phyloP scores from a whole-genome alignment of 441 rosid genomes.

The Eruca vesicaria region DNA sequence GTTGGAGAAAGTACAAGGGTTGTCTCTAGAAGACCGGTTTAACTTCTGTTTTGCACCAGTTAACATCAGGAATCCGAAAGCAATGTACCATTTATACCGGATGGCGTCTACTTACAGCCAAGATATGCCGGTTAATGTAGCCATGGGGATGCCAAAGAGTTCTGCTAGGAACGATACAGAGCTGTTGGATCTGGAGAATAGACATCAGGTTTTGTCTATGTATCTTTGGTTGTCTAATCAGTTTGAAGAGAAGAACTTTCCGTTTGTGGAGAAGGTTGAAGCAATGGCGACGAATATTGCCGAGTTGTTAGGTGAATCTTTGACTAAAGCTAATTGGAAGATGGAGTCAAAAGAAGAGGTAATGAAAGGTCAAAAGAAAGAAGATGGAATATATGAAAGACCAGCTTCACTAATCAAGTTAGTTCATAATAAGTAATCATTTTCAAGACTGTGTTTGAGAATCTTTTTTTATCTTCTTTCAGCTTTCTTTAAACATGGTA shows the following conservation, averaged over 20 bases:
- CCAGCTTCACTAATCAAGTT: slow-evolving; percentile 57
- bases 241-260: slow-evolving; percentile 72
- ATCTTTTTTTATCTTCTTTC: too few relatives aligned
- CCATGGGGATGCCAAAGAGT: slow-evolving; percentile 91
- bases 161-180: slow-evolving; percentile 82
- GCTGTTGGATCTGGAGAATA: slow-evolving; percentile 82
- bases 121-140: slow-evolving; percentile 68
- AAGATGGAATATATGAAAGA: slow-evolving; percentile 54
- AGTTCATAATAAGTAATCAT: slow-evolving; percentile 9
- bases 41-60: slow-evolving; percentile 98
- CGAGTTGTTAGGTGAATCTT: slow-evolving; percentile 79
- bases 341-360: slow-evolving; percentile 63
- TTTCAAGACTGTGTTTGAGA: not conserved
- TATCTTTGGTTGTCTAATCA: slow-evolving; percentile 94
- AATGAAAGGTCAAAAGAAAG: slow-evolving; percentile 40
- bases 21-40: slow-evolving; percentile 86
- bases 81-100: slow-evolving; percentile 78
- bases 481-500: too few relatives aligned
- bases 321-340: slow-evolving; percentile 72
- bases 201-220: slow-evolving; percentile 85
- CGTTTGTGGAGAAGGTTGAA: slow-evolving; percentile 73
- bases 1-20: slow-evolving; percentile 78
- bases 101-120: slow-evolving; percentile 73
- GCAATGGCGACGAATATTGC: slow-evolving; percentile 81
- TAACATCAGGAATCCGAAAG: slow-evolving; percentile 85